A percentile compares a stretch with the other conserved stretches of the same genome.
phyloP scores from a whole-genome alignment of 2,329 filamentous ascomycete species.

The Penicillium hesseltinei region DNA sequence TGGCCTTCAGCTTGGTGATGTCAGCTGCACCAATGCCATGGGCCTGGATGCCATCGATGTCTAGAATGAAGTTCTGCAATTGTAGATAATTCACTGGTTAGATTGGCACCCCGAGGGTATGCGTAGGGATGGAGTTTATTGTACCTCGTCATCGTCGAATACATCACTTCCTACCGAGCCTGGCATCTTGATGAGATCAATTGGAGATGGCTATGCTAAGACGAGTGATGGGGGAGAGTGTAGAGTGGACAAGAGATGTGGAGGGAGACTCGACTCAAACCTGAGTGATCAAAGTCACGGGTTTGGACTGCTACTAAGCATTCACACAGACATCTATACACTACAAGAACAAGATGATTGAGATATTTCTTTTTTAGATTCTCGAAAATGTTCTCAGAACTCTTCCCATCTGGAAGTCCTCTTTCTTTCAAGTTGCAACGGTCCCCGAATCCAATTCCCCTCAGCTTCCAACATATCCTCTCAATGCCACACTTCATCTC shows the following conservation, averaged over 20 bases:
- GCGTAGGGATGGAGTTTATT: neutral
- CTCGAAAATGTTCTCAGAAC: conserved; percentile 23
- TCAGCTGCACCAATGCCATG: conserved; percentile 66
- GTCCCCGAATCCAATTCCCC: conserved; percentile 15
- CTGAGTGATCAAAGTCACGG: neutral
- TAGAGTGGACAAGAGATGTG: neutral
- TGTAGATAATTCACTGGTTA: neutral
- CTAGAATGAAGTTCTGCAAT: conserved; percentile 57
- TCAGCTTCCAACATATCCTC: conserved; percentile 30
- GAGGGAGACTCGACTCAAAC: neutral
- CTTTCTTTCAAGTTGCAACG: conserved; percentile 19
- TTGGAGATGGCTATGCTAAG: neutral
- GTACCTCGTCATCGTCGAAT: conserved; percentile 50
- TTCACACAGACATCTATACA: neutral
- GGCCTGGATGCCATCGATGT: conserved; percentile 65
- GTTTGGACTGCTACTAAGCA: neutral
- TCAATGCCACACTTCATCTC: conserved; percentile 30
- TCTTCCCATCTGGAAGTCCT: conserved; percentile 18
- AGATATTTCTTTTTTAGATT: conserved; percentile 23
- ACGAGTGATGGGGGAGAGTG: neutral
- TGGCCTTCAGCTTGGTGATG: conserved; percentile 63
- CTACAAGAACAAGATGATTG: conserved; percentile 3
- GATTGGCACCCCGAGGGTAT: neutral
- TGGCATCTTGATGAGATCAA: conserved; percentile 43
- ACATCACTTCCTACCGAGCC: conserved; percentile 55